These are phyloP conservation scores for Eucalyptus sp. DNA, from an alignment of 345 rosid genomes.

Conservation along the genomic window DNA sequence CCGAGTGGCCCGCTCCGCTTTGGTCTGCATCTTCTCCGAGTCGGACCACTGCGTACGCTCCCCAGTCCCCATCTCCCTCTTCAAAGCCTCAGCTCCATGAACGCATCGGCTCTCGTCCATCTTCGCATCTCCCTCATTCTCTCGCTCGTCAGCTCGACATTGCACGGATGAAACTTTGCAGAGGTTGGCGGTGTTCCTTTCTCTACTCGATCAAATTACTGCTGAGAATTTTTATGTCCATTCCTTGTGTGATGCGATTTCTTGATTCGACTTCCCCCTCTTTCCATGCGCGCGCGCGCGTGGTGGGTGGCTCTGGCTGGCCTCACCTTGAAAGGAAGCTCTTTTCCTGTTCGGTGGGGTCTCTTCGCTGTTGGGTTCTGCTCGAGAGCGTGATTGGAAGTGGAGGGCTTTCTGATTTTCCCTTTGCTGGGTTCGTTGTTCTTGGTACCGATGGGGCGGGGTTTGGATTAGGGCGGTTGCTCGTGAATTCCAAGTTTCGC, in stretches of 20 bases:
- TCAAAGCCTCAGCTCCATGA: neutral
- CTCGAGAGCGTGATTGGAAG: neutral
- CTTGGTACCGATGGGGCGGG: neutral
- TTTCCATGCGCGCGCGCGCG: neutral
- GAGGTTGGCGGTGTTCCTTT: neutral
- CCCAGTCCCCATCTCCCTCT: neutral
- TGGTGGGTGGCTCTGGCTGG: neutral
- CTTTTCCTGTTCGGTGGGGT: neutral
- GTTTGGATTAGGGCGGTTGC: neutral
- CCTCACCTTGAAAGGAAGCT: neutral
- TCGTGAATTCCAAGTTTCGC: neutral
- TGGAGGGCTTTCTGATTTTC: neutral
- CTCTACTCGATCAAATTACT: neutral
- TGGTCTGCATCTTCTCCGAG: neutral
- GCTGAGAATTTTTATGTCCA: neutral
- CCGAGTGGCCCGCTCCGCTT: neutral
- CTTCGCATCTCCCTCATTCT: neutral
- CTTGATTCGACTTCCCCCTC: neutral
- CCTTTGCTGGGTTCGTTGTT: neutral
- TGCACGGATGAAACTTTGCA: neutral
- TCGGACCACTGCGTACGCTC: neutral
- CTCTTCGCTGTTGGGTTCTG: neutral
- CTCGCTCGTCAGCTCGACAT: neutral
- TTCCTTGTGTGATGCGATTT: neutral
- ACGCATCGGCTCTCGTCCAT: neutral